Percentiles rank a stretch among this genome's conserved stretches.
Evolutionary conservation across 495 filamentous ascomycete genomes (phyloP).

Genomic region (Amphirosellinia nigrospora): DNA sequence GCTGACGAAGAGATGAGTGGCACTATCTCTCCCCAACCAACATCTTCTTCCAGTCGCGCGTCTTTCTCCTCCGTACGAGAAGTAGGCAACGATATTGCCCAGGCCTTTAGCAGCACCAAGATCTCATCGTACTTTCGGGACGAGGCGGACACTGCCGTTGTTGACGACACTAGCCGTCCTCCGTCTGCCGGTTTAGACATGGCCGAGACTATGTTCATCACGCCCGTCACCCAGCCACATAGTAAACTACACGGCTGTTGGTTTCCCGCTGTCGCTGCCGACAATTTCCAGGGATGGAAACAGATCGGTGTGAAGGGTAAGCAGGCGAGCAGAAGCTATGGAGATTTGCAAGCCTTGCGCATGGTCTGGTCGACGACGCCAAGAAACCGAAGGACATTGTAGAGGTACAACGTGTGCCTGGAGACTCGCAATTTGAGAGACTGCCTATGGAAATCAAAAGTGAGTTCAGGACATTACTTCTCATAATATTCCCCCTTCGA

Average conservation of each 20-base stretch:
- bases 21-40: conserved; percentile 13
- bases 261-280: conserved; percentile 65
- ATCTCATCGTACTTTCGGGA: conserved; percentile 58
- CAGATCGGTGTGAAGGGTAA: conserved; percentile 69
- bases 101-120: conserved; percentile 74
- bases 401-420: conserved; percentile 39
- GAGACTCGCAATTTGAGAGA: conserved; percentile 63
- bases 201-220: conserved; percentile 56
- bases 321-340: conserved; percentile 73
- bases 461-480: conserved; percentile 50
- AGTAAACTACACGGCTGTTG: conserved; percentile 64
- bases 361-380: conserved; percentile 60
- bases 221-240: conserved; percentile 51
- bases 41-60: conserved; percentile 45
- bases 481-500: background rate
- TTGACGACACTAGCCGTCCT: conserved; percentile 39
- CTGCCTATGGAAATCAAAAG: conserved; percentile 75
- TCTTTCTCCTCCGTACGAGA: conserved; percentile 66
- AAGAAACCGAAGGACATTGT: conserved; percentile 29
- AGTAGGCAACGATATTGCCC: conserved; percentile 61
- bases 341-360: conserved; percentile 66
- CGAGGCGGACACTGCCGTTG: conserved; percentile 51
- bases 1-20: conserved; percentile 18
- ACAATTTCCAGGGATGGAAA: conserved; percentile 75
- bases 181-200: conserved; percentile 38